Evolutionary conservation across 1,284 basidiomycete species (phyloP).

Genomic region (Ustilago vetiveriae): DNA sequence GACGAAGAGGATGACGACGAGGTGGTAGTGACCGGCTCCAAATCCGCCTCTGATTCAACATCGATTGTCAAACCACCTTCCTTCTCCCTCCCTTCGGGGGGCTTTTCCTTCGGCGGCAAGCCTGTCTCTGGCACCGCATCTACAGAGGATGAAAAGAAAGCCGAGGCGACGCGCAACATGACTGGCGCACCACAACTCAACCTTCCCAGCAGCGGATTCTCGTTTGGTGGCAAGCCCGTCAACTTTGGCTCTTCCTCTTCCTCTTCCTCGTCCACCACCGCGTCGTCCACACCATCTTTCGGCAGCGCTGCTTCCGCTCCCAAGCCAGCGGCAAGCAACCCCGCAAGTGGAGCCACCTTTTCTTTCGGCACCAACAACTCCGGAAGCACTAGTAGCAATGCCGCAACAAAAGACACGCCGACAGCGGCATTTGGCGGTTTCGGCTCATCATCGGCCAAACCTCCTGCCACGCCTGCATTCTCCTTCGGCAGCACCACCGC

Average conservation of each 20-base stretch:
- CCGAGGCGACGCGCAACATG: constrained; percentile 38
- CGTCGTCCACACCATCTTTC: constrained; percentile 4
- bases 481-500: constrained; percentile 2
- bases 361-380: constrained; percentile 21
- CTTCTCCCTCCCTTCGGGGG: constrained; percentile 34
- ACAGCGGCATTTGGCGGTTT: constrained; percentile 23
- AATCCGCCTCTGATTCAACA: constrained; percentile 7
- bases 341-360: too few species aligned
- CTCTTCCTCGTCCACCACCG: too few species aligned
- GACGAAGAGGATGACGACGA: constrained; percentile 21
- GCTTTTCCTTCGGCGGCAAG: constrained; percentile 47
- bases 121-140: constrained; percentile 6
- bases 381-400: too few species aligned
- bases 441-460: constrained; percentile 4
- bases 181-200: constrained; percentile 27
- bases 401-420: constrained; percentile 1
- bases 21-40: constrained; percentile 22
- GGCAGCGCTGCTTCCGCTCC: background rate
- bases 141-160: constrained; percentile 25
- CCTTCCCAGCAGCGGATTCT: constrained; percentile 25
- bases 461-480: background rate
- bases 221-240: constrained; percentile 40
- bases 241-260: constrained; percentile 6
- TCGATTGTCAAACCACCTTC: constrained; percentile 18
- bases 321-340: too few species aligned